Evolutionary conservation across 352 stramenopile genomes (phyloP), one percentile per base, ranked within the genome.

Genomic region (Thalassiosira oceanica): DNA sequence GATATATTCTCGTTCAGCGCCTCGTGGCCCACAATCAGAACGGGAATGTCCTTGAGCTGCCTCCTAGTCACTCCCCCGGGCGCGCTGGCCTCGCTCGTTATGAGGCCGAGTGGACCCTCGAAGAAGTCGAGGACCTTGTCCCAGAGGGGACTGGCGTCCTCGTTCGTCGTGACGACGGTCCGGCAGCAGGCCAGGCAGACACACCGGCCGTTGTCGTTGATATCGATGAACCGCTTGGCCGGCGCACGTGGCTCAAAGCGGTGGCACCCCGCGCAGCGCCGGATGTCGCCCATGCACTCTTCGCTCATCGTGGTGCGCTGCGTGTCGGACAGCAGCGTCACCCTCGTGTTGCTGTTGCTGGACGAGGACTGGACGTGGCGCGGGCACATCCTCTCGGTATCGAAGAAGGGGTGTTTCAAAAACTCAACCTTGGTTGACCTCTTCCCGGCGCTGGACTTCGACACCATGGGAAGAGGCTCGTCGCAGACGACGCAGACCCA

Each of bases 391-490:
- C 65, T 29, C 36, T 87, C 79, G 8, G 58, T 68, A 20, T 81
- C 64, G 56, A 85, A 87, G 45, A 87, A 87, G 20, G 71, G 71
- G 74, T 87, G 79, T 28, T 79, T 78, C 6, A 82, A 45, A 53
- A 61, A 87, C 13, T 64, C 44, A 11, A 87, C 39, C 20, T 57
- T 70, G 28, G 2, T 43, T 13, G 11, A 21, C 15, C 48, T 54
- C 41, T 62, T 18, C 67, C 55, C 53, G 60, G 41, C 31, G 31
- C 31, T 39, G 8, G 31, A 8, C 1, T 53, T 23, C 27, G 31
- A 48, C 27, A 43, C 45, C 7, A 66, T 42, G 4, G 71, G 68
- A 49, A 86, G 72, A 5, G 52, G 37, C 29, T 74, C 1, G n/a
- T 73, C 62, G 46, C 79, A 87, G 15, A 87, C 72, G 2, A 71